phyloP scores from a whole-genome alignment of 345 rosid species.

The Alliaria petiolata region DNA sequence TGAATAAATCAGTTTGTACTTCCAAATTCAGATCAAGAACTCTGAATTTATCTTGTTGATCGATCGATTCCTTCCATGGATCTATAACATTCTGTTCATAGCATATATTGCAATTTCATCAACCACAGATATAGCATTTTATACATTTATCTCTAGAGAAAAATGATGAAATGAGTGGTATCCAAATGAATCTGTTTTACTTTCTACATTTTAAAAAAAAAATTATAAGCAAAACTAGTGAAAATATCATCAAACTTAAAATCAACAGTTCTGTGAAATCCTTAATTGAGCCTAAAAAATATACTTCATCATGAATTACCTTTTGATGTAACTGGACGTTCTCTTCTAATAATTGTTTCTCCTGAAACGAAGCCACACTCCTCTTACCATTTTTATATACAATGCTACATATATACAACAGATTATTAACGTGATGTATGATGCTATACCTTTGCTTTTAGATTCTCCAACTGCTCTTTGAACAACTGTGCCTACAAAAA shows the following conservation, averaged over 20 bases:
- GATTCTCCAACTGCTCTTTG: constrained; percentile 44
- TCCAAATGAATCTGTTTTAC: not conserved
- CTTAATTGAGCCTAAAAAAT: no score
- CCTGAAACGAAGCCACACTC: constrained; percentile 24
- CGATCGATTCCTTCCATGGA: constrained; percentile 22
- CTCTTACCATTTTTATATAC: constrained; percentile 1
- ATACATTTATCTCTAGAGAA: not conserved
- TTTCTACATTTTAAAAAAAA: not conserved
- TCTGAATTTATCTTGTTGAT: constrained; percentile 14
- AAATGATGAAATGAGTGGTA: not conserved
- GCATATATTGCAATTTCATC: not conserved
- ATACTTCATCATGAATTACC: not conserved
- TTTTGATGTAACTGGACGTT: constrained; percentile 24
- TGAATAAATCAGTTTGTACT: constrained; percentile 26
- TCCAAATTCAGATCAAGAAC: constrained; percentile 29
- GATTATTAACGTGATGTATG: not conserved
- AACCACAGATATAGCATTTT: not conserved
- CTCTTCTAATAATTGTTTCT: constrained; percentile 24
- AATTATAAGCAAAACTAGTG: not conserved
- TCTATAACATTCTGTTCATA: constrained; percentile 17
- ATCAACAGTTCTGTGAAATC: no score
- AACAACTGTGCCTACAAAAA: constrained; percentile 44
- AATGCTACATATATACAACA: not conserved
- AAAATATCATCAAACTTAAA: no score
- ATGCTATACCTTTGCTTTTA: constrained; percentile 46